Evolutionary conservation across 139 green algal species (phyloP), one percentile per base, ranked within the genome.

Genomic region (Chlamydomonas asymmetrica): DNA sequence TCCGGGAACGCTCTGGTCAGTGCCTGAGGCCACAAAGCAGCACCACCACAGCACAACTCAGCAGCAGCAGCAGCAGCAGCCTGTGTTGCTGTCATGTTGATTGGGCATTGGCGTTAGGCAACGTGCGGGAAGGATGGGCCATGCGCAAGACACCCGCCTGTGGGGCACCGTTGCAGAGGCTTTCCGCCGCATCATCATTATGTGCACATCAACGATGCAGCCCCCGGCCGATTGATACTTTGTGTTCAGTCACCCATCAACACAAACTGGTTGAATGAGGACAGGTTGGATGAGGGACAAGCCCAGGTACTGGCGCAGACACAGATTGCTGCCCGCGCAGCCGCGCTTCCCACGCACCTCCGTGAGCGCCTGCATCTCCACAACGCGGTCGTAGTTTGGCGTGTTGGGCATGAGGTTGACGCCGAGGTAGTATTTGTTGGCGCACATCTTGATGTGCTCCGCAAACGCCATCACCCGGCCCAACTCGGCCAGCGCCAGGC

Each of bases 341-440:
- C 18, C 25, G 9, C 29, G 20, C 9, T 31, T 22, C 9, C 23
- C 57, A 22, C 57, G 23, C 18, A n/a, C n/a, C n/a, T n/a, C n/a
- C n/a, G n/a, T n/a, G n/a, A n/a, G n/a, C 39, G 85, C 81, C 73
- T 82, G 71, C 88, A 92, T 92, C 81, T 92, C 88, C 63, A 92
- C 88, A 32, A 92, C 88, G 2, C 88, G 67, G 66, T 90, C 80
- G 32, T 87, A 82, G 76, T 88, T 87, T 18, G 88, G 88, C 2
- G 81, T 89, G 71, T 77, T 79, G 60, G 88, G 80, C 41, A 89
- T 71, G 62, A 82, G 86, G 82, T 92, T 92, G 50, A 92, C 73
- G 40, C 88, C 88, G 22, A 92, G 70, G 59, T 79, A 66, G 29
- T 85, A 68, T 73, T 89, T 90, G 43, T 85, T 82, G 18, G 85